Base-by-base conservation (phyloP, 2,329 filamentous ascomycete species). In the Sporothrix globosa region DNA sequence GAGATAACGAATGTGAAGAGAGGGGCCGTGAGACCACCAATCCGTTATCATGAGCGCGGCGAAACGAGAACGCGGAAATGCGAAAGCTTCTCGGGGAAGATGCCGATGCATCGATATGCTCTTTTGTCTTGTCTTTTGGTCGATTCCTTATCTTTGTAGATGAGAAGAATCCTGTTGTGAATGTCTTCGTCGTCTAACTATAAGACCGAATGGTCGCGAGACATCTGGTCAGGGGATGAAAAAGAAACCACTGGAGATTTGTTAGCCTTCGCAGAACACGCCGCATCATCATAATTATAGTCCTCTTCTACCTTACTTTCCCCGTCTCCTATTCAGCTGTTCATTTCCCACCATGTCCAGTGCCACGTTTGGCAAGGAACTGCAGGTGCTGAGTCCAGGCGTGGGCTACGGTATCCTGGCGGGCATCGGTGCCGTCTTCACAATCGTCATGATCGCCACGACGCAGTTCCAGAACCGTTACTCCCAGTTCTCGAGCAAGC, bases 341-440 rank as follows among this genome's bases (percentile, higher is more conserved):
- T 30, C n/a, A 13, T n/a, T 13, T 24, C 2, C 52, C 41, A 60
- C n/a, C 24, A 61, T 54, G 46, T 39, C 53, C 14, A 21, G n/a
- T 46, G 21, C 50, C 54, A 30, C 63, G 17, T 46, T 60, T 19
- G 70, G 70, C 41, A 65, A 67, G 9, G 70, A 69, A n/a, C 60
- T 71, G 48, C 70, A 71, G 52, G 71, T 74, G 41, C 72, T 74
- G 27, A 50, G 53, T 53, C 77, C 79, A 1, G 82, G 81, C 13
- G 81, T 81, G 7, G 83, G 83, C 53, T 85, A 85, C 77, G 83
- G 83, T 73, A 81, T 80, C 71, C 81, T 85, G 17, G 80, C 84
- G n/a, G 83, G 83, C 27, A 83, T 85, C 66, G 83, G 83, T 3
- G 81, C 76, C 30, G 76, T 82, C 71, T 83, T 83, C 71, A 79